These are phyloP conservation scores for Schizophyllum amplum DNA, from an alignment of 1,284 basidiomycete genomes.

Conservation along the genomic window DNA sequence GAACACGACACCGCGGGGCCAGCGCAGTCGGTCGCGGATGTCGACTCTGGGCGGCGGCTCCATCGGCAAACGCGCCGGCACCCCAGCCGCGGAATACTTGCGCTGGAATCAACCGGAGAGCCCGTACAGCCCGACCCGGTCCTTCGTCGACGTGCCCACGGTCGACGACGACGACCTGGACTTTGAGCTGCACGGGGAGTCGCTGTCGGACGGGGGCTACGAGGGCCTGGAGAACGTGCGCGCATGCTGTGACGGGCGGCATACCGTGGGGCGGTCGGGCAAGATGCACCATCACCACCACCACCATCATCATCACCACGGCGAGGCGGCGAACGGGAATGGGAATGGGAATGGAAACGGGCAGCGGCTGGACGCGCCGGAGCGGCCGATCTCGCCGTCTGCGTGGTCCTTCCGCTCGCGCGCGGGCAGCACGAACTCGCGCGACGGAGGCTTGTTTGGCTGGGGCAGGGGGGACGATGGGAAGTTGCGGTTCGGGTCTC, in stretches of 20 bases:
- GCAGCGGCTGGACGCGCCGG: conserved; percentile 22
- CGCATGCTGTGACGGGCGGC: conserved; percentile 90
- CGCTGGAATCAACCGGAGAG: conserved; percentile 57
- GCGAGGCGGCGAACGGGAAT: conserved; percentile 7
- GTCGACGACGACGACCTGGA: conserved; percentile 67
- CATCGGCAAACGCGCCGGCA: conserved; percentile 77
- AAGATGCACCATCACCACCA: conserved; percentile 56
- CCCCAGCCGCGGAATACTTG: conserved; percentile 84
- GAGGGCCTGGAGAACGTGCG: conserved; percentile 94
- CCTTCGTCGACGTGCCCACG: conserved; percentile 52
- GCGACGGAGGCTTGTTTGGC: conserved; percentile 56
- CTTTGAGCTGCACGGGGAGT: conserved; percentile 71
- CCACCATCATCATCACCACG: conserved; percentile 32
- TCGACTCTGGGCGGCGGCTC: conserved; percentile 51
- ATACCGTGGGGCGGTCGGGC: conserved; percentile 65
- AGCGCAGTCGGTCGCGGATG: conserved; percentile 67
- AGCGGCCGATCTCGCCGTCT: conserved; percentile 59
- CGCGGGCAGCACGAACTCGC: conserved; percentile 59
- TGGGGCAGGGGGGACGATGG: conserved; percentile 48
- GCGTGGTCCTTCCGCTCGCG: conserved; percentile 77
- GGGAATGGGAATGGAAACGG: no score
- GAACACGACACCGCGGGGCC: conserved; percentile 68
- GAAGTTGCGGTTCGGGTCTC: conserved; percentile 62
- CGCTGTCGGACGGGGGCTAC: conserved; percentile 73
- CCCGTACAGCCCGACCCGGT: conserved; percentile 59